Base-by-base conservation (phyloP, 805 yeast species). In the Candida easanensis region DNA sequence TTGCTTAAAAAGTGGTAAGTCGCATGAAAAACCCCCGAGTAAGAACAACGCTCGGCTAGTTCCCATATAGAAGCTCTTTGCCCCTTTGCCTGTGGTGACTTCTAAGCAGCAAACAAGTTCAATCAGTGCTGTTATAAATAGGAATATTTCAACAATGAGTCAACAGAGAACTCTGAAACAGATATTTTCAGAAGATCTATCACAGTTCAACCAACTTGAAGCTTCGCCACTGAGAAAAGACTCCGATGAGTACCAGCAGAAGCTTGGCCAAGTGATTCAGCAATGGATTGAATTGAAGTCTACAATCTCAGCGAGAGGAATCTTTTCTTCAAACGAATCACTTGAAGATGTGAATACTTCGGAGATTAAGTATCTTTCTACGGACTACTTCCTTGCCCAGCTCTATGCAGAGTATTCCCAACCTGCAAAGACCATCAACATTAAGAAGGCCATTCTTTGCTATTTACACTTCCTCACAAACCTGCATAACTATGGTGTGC, bases 291-390 rank as follows among this genome's bases (percentile, higher is more conserved):
- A 66, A n/a, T 59, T 84, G 26, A 69, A 74, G 47, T 47, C 52
- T 1, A 58, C 68, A 11, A 68, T 82, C 1, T 64, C 69, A 11
- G 63, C 65, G n/a, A 62, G 80, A 15, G 70, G 79, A 3, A 60
- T 88, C 19, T 88, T 86, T 64, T 84, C 91, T 53, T 63, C 66
- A 11, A 88, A 88, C 60, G 97, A 89, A 58, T 56, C 71, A 0
- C 45, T 85, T 2, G 85, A 80, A 0, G 97, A 89, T 53, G 55
- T 89, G 10, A 69, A 75, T 31, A 83, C 95, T 0, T 59, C 65
- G 5, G 79, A 85, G 34, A 58, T 89, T 16, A 79, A 77, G 44
- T 85, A 76, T 50, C 58, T 87, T 16, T 65, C 76, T 4, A 56
- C 84, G 1, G 80, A 81, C 47, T 88, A 71, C 58, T 74, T 80